Conservation (phyloP, 495 filamentous ascomycete genomes). For the Trichocladium uniseriatum region DNA sequence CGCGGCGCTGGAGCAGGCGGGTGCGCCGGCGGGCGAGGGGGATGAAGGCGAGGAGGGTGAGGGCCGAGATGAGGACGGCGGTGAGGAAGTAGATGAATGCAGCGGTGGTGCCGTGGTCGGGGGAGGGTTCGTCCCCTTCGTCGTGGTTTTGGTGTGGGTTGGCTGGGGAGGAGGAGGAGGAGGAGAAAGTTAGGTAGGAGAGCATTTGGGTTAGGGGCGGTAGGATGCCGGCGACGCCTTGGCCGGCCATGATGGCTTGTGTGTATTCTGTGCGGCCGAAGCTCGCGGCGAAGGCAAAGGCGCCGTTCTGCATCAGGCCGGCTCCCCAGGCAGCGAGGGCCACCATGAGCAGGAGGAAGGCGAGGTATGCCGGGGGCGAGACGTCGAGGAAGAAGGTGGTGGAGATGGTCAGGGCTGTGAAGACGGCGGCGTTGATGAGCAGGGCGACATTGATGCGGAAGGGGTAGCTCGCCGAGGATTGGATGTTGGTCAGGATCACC, state of each 20-base stretch:
- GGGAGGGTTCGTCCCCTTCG: slow-evolving; percentile 1
- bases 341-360: slow-evolving; percentile 78
- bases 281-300: slow-evolving; percentile 81
- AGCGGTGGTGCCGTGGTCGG: slow-evolving; percentile 42
- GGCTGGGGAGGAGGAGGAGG: too few relatives aligned
- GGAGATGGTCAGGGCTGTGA: slow-evolving; percentile 69
- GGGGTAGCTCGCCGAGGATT: slow-evolving; percentile 73
- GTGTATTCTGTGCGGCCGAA: slow-evolving; percentile 81
- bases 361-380: slow-evolving; percentile 59
- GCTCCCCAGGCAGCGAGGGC: slow-evolving; percentile 64
- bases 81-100: slow-evolving; percentile 91
- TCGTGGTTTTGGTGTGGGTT: too few relatives aligned
- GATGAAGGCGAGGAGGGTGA: slow-evolving; percentile 49
- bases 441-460: slow-evolving; percentile 69
- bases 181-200: slow-evolving; percentile 58
- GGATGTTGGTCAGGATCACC: slow-evolving; percentile 65
- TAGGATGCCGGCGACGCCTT: slow-evolving; percentile 85
- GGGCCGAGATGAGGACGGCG: slow-evolving; percentile 53
- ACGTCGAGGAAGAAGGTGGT: slow-evolving; percentile 55
- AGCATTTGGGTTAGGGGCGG: slow-evolving; percentile 80
- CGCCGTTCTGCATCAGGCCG: slow-evolving; percentile 85
- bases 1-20: slow-evolving; percentile 32
- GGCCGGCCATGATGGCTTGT: slow-evolving; percentile 92
- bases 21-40: slow-evolving; percentile 40
- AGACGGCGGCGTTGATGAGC: slow-evolving; percentile 59